Conservation (phyloP, 139 green algal species). For the Haematococcus sp. region DNA sequence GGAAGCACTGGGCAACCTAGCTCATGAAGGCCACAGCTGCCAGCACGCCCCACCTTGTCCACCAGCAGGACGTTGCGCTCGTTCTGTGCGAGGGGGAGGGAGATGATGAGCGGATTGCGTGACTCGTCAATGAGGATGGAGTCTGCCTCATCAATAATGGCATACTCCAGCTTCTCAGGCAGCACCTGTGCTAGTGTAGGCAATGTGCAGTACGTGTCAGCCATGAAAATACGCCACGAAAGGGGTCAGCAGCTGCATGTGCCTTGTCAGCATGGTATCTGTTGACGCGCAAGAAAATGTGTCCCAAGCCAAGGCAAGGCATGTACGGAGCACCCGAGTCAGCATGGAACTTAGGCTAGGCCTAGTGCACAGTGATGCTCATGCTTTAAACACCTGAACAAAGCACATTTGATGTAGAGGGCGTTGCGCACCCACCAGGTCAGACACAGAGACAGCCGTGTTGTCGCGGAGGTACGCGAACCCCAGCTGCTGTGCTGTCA, state of each 20-base stretch:
- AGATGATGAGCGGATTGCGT: conserved; percentile 94
- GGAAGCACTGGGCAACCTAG: not conserved
- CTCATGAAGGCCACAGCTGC: not conserved
- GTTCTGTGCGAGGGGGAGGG: conserved; percentile 19
- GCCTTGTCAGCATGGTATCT: too few relatives aligned
- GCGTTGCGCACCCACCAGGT: conserved; percentile 58
- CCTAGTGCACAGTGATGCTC: too few relatives aligned
- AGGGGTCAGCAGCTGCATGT: too few relatives aligned
- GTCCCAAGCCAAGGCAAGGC: too few relatives aligned
- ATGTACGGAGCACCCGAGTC: too few relatives aligned
- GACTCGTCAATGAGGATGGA: conserved; percentile 97
- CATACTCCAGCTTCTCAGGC: conserved; percentile 60
- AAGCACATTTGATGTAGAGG: too few relatives aligned
- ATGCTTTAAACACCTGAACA: too few relatives aligned
- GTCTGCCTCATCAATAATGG: conserved; percentile 96
- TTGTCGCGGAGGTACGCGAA: conserved; percentile 91
- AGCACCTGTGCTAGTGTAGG: too few relatives aligned
- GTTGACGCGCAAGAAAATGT: too few relatives aligned
- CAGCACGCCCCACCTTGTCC: conserved; percentile 17
- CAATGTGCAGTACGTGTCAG: not conserved
- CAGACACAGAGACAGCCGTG: conserved; percentile 42
- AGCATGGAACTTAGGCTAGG: too few relatives aligned
- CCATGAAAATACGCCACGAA: not conserved
- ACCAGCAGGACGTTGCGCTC: conserved; percentile 23
- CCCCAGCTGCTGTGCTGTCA: conserved; percentile 74